Evolutionary conservation across 768 basidiomycete species (phyloP).

Genomic region (Pleurotus ostreatus): DNA sequence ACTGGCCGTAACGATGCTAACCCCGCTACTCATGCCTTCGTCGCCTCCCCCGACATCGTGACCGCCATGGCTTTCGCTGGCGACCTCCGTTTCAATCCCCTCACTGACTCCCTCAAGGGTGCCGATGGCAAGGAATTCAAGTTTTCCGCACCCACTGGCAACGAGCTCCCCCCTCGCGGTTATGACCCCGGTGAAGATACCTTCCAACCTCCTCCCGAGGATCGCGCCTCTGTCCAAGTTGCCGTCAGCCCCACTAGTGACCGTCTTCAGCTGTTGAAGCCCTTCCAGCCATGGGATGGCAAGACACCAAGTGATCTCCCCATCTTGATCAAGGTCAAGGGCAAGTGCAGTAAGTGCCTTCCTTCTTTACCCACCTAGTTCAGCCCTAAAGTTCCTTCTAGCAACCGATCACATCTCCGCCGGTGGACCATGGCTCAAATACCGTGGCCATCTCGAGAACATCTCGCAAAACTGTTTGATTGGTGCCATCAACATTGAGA

Average conservation of each 20-base stretch:
- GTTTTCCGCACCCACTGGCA: slow-evolving; percentile 88
- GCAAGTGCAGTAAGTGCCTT: slow-evolving; percentile 88
- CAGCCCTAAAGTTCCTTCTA: slow-evolving; percentile 16
- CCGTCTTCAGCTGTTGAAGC: slow-evolving; percentile 85
- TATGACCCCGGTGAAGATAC: slow-evolving; percentile 98
- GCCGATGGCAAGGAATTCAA: slow-evolving; percentile 95
- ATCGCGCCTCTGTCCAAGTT: slow-evolving; percentile 81
- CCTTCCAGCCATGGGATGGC: slow-evolving; percentile 92
- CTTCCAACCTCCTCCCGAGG: slow-evolving; percentile 89
- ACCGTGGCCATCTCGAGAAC: slow-evolving; percentile 97
- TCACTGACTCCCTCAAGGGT: slow-evolving; percentile 85
- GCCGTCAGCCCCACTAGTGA: slow-evolving; percentile 82
- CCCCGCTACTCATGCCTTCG: slow-evolving; percentile 96
- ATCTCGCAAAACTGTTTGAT: slow-evolving; percentile 99
- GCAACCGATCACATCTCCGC: slow-evolving; percentile 95
- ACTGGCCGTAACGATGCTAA: slow-evolving; percentile 99
- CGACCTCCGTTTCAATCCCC: slow-evolving; percentile 92
- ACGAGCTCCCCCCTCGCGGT: slow-evolving; percentile 91
- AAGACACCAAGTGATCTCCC: slow-evolving; percentile 88
- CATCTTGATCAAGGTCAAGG: slow-evolving; percentile 95
- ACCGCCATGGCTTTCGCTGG: slow-evolving; percentile 97
- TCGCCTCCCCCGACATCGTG: slow-evolving; percentile 91
- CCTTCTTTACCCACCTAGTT: not conserved
- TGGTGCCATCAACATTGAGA: slow-evolving; percentile 94
- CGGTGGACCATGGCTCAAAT: slow-evolving; percentile 99